phyloP scores from a whole-genome alignment of 345 rosid genomes.

The Eucalyptus victrix region DNA sequence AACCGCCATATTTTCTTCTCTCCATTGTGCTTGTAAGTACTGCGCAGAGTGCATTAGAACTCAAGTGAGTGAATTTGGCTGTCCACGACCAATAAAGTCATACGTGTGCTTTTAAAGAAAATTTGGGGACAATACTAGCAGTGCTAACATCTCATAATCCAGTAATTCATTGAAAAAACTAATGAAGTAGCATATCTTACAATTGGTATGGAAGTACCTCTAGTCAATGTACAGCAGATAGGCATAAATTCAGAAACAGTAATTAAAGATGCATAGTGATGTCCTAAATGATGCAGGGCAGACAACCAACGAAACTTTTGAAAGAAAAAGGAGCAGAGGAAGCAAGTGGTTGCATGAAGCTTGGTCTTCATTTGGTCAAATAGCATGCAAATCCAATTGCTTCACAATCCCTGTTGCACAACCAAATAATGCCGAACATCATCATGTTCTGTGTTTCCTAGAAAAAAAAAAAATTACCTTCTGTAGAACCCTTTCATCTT shows the following conservation, averaged over 20 bases:
- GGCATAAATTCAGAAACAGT: not conserved
- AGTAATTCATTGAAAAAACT: not conserved
- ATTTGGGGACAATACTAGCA: not conserved
- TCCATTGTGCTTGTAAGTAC: slow-evolving; percentile 61
- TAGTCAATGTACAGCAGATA: not conserved
- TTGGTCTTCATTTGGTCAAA: not conserved
- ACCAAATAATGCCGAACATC: not conserved
- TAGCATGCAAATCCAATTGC: not conserved
- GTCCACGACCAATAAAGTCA: not conserved
- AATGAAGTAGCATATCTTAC: not conserved
- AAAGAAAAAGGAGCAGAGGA: not conserved
- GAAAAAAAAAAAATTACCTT: slow-evolving; percentile 31
- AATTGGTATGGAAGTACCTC: not conserved
- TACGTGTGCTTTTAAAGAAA: not conserved
- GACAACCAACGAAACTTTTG: not conserved
- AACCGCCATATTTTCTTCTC: slow-evolving; percentile 96
- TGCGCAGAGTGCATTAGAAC: slow-evolving; percentile 1
- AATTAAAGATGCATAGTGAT: not conserved
- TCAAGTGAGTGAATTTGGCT: not conserved
- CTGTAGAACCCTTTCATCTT: slow-evolving; percentile 87
- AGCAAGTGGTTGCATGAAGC: not conserved
- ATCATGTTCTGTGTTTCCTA: not conserved
- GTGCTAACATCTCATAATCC: not conserved
- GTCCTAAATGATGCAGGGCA: not conserved
- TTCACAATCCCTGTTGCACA: not conserved